phyloP scores from a whole-genome alignment of 148 eudicot genomes.

The Talinum fruticosum region DNA sequence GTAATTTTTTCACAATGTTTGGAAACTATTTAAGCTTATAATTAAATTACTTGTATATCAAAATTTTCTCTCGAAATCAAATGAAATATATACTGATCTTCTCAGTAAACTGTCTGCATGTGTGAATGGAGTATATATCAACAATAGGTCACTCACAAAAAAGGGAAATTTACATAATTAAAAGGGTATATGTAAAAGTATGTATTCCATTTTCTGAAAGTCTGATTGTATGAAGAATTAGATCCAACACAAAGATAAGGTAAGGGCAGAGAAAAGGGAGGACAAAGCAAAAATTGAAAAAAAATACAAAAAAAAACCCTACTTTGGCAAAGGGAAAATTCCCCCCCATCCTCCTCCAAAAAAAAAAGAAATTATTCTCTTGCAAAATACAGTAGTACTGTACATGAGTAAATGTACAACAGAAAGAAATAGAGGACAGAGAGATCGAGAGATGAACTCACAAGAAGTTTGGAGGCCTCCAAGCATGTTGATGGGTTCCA shows the following conservation, averaged over 20 bases:
- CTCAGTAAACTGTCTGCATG: background rate
- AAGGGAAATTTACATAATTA: no score
- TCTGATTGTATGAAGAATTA: background rate
- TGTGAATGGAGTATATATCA: background rate
- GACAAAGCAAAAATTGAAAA: background rate
- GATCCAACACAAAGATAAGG: slow-evolving; percentile 1
- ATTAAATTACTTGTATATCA: no score
- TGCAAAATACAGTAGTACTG: background rate
- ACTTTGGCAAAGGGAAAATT: background rate
- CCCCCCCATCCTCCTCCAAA: no score
- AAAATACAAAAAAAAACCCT: slow-evolving; percentile 14
- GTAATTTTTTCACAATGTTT: no score
- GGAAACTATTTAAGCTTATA: no score
- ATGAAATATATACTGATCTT: background rate
- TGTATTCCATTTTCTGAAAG: background rate
- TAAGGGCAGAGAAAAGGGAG: background rate
- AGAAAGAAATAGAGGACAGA: background rate
- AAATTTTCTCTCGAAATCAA: background rate
- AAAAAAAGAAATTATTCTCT: no score
- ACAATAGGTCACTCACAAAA: background rate
- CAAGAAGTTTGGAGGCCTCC: slow-evolving; percentile 51
- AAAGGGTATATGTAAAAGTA: background rate
- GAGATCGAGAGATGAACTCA: slow-evolving; percentile 35
- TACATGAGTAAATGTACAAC: background rate
- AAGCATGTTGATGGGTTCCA: slow-evolving; percentile 27